These are phyloP conservation scores for Geotrichum phurueaensis DNA, from an alignment of 1,139 yeast species.

Conservation along the genomic window DNA sequence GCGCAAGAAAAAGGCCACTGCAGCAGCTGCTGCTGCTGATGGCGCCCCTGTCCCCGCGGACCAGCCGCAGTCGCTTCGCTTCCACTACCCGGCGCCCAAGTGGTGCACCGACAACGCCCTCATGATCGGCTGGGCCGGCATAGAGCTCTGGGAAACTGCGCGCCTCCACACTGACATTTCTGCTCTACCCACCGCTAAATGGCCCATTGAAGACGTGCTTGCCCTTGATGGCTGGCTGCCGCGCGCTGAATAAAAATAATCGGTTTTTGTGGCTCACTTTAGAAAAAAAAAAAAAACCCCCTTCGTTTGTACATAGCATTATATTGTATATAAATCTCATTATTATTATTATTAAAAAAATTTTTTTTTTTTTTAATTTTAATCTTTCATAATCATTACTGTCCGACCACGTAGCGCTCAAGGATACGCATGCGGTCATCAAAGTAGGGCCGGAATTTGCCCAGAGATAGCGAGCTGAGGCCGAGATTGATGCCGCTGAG, in stretches of 20 bases:
- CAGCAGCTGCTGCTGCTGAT: not conserved
- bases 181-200: constrained; percentile 58
- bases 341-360: not conserved
- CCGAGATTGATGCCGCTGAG: not conserved
- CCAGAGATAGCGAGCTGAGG: constrained; percentile 18
- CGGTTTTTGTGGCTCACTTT: not conserved
- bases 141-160: constrained; percentile 61
- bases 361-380: too few relatives aligned
- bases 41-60: not conserved
- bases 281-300: too few relatives aligned
- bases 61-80: constrained; percentile 21
- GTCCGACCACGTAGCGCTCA: constrained; percentile 13
- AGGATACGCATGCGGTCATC: constrained; percentile 29
- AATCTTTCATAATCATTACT: not conserved
- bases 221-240: constrained; percentile 16
- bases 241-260: not conserved
- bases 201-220: constrained; percentile 49
- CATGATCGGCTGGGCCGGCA: constrained; percentile 97
- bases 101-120: constrained; percentile 93
- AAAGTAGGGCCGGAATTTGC: constrained; percentile 27
- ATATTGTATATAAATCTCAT: not conserved
- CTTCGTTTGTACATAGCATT: not conserved
- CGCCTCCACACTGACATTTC: constrained; percentile 46
- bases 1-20: not conserved
- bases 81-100: constrained; percentile 62